Base-by-base conservation (phyloP, 257 asterid genomes). In the Primulina huaijiensis region DNA sequence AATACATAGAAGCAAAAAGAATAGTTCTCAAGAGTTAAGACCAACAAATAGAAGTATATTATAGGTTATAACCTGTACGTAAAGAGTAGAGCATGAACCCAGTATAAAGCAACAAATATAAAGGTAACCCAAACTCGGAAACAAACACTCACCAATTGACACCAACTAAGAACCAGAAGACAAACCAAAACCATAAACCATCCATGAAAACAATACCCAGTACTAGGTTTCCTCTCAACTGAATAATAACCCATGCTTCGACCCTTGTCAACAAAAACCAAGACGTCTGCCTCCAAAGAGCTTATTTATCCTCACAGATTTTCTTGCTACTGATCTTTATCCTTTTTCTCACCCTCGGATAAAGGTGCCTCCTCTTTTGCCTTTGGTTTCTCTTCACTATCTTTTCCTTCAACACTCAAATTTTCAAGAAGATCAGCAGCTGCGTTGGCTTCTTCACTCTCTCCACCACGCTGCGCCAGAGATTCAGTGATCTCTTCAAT, bases 401-500 rank as follows among this genome's bases (percentile, higher is more conserved):
- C 87, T 69, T 83, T 80, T 71, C 70, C 86, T 60, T 76, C 88
- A 55, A 92, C 95, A 33, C 78, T 90, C 72, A 92, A 75, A 72
- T 77, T 87, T 43, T 78, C 84, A 37, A 92, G 79, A 70, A 92
- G 97, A 34, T 64, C 64, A 34, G 96, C 88, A 76, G 90, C 93
- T 58, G 85, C 65, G 1, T 55, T 72, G 46, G 73, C 89, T 82
- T 83, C 91, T 79, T 82, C 80, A 19, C 78, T 72, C 9, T 82
- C 92, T 64, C 58, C 84, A 43, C 76, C 65, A 25, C 67, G 82
- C 56, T 72, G 69, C 20, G 77, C 69, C 72, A 77, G 84, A 62
- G 95, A 84, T 74, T 90, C 92, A 9, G 92, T 82, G 72, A 92
- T 78, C 65, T 90, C 93, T 78, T 82, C 87, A 46, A 90, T 79